Conservation (phyloP, 139 green algal genomes). For the Ulvella scutata region DNA sequence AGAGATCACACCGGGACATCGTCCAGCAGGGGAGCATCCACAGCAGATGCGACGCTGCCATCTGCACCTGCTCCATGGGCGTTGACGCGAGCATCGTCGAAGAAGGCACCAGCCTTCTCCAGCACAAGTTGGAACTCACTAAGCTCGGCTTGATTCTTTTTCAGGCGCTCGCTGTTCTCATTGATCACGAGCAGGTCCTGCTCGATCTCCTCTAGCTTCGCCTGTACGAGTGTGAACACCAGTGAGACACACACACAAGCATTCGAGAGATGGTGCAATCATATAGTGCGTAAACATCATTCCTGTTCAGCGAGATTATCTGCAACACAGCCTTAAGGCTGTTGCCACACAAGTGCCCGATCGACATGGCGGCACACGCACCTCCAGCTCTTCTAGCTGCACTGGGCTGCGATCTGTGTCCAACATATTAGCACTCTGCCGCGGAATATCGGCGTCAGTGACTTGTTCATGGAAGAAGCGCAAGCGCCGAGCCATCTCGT, state of each 20-base stretch:
- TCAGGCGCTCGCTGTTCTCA: slow-evolving; percentile 75
- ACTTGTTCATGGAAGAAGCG: slow-evolving; percentile 86
- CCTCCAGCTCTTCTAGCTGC: slow-evolving; percentile 68
- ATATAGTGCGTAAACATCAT: too few relatives aligned
- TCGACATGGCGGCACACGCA: too few relatives aligned
- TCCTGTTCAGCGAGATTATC: too few relatives aligned
- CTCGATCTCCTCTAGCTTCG: slow-evolving; percentile 76
- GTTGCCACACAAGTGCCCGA: background rate
- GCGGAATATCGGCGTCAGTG: background rate
- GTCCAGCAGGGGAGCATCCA: slow-evolving; percentile 21
- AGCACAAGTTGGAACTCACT: slow-evolving; percentile 90
- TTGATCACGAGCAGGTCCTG: slow-evolving; percentile 76
- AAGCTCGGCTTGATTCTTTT: slow-evolving; percentile 55
- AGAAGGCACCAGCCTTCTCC: slow-evolving; percentile 81
- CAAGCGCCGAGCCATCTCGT: slow-evolving; percentile 91
- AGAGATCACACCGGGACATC: background rate
- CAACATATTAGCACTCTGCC: background rate
- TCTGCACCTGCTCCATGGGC: background rate
- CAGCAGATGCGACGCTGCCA: slow-evolving; percentile 11
- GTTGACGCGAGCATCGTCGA: slow-evolving; percentile 48
- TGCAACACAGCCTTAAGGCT: background rate
- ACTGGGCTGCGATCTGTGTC: background rate
- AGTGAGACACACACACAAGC: too few relatives aligned
- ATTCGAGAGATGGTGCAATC: too few relatives aligned
- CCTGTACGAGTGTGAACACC: slow-evolving; percentile 28